Percentiles rank a stretch among this genome's conserved stretches.
Evolutionary conservation across 169 alveolate species (phyloP).

Genomic region (Plasmodium relictum): DNA sequence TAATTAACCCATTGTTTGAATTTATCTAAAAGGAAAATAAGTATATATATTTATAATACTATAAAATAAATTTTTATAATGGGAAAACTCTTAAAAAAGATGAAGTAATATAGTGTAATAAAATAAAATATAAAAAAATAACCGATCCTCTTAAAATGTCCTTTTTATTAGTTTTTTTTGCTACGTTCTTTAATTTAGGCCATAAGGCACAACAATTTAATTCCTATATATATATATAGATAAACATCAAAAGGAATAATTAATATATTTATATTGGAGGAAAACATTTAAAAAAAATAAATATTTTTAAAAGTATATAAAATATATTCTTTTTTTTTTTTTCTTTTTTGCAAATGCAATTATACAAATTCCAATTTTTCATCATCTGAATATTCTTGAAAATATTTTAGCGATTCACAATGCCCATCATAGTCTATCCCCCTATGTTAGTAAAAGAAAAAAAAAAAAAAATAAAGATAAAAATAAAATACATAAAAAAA

Average conservation of each 20-base stretch:
- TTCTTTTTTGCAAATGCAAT: neutral
- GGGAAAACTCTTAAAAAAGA: too few relatives aligned
- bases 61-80: neutral
- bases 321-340: neutral
- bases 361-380: conserved; percentile 67
- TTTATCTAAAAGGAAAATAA: conserved; percentile 49
- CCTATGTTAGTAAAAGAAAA: conserved; percentile 15
- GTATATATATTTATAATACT: neutral
- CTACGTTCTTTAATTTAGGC: conserved; percentile 39
- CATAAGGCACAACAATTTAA: conserved; percentile 53
- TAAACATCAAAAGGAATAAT: neutral
- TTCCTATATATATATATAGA: conserved; percentile 20
- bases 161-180: neutral
- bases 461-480: neutral
- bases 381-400: conserved; percentile 41
- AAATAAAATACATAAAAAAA: neutral
- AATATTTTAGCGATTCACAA: conserved; percentile 57
- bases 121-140: neutral
- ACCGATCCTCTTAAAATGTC: conserved; percentile 66
- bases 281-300: neutral
- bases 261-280: neutral
- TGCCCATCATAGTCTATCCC: conserved; percentile 62
- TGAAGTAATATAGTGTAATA: neutral
- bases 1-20: conserved; percentile 43
- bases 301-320: neutral